phyloP scores from a whole-genome alignment of 208 protist species.

The Herpetomonas samuelpessoai region DNA sequence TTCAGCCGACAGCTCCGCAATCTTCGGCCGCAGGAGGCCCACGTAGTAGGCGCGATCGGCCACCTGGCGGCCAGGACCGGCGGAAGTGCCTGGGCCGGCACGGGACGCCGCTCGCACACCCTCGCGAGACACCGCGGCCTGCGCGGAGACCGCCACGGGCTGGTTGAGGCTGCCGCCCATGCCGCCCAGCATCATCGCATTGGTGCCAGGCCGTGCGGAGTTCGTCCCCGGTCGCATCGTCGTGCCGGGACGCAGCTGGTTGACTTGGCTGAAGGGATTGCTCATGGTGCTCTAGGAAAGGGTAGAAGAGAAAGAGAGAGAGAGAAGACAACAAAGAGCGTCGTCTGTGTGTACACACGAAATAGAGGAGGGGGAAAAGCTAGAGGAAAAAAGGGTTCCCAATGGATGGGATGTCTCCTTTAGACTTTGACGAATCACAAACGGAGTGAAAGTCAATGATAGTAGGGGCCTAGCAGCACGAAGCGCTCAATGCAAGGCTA shows the following conservation, averaged over 20 bases:
- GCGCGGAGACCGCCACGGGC: slow-evolving; percentile 59
- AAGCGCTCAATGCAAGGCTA: no score
- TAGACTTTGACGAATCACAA: no score
- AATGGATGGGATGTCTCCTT: no score
- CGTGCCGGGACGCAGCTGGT: slow-evolving; percentile 58
- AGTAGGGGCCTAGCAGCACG: no score
- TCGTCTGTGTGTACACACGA: neutral
- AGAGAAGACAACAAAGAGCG: slow-evolving; percentile 1
- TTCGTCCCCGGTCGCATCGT: slow-evolving; percentile 72
- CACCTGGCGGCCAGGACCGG: slow-evolving; percentile 83
- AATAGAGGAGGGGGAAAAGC: neutral
- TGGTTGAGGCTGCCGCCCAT: slow-evolving; percentile 83
- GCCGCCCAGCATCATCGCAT: slow-evolving; percentile 61
- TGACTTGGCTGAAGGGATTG: neutral
- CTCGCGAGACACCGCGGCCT: slow-evolving; percentile 73
- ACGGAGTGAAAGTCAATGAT: no score
- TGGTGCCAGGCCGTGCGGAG: slow-evolving; percentile 54
- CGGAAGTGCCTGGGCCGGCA: slow-evolving; percentile 46
- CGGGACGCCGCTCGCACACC: slow-evolving; percentile 82
- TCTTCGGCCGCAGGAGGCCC: slow-evolving; percentile 85
- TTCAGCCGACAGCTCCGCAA: slow-evolving; percentile 81
- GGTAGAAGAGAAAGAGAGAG: slow-evolving; percentile 5
- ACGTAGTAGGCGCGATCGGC: slow-evolving; percentile 91
- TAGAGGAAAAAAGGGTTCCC: slow-evolving; percentile 6
- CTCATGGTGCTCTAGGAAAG: neutral